A percentile compares a stretch with the other conserved stretches of the same genome.
These are phyloP conservation scores for Bertia moriformis DNA, from an alignment of 2,329 filamentous ascomycete genomes.

Conservation along the genomic window DNA sequence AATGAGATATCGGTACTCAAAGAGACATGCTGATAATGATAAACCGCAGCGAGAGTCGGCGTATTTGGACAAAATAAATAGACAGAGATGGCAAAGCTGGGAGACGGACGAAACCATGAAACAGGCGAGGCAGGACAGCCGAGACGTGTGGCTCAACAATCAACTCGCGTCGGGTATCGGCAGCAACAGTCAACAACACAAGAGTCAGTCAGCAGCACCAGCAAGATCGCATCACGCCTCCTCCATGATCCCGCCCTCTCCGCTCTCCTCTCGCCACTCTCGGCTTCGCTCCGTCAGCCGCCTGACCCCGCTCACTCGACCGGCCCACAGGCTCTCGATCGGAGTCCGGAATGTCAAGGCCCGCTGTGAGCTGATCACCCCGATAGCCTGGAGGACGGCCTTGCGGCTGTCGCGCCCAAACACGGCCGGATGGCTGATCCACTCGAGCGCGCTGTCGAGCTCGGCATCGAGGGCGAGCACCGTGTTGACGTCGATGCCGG, in stretches of 20 bases:
- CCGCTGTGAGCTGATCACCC: conserved; percentile 86
- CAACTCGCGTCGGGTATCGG: too few species aligned
- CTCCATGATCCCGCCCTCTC: conserved; percentile 50
- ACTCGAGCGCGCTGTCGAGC: conserved; percentile 79
- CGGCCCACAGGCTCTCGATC: conserved; percentile 79
- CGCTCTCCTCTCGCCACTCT: conserved; percentile 81
- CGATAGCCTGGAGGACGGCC: conserved; percentile 88
- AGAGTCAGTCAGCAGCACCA: too few species aligned
- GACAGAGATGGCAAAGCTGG: too few species aligned
- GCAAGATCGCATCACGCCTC: conserved; percentile 42
- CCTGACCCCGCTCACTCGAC: conserved; percentile 67
- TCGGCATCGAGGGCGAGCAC: conserved; percentile 82
- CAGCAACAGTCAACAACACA: too few species aligned
- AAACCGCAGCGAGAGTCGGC: too few species aligned
- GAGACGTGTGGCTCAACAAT: too few species aligned
- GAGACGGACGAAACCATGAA: too few species aligned
- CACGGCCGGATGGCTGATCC: conserved; percentile 93
- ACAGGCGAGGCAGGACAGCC: too few species aligned
- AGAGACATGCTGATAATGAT: too few species aligned
- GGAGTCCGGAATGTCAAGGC: conserved; percentile 86
- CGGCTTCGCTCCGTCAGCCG: conserved; percentile 68
- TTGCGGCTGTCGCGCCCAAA: conserved; percentile 90
- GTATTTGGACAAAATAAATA: too few species aligned
- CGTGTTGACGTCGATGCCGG: conserved; percentile 69
- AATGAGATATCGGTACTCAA: too few species aligned